Base-by-base conservation (phyloP, 2,329 filamentous ascomycete genomes). In the Aspergillus sp. region DNA sequence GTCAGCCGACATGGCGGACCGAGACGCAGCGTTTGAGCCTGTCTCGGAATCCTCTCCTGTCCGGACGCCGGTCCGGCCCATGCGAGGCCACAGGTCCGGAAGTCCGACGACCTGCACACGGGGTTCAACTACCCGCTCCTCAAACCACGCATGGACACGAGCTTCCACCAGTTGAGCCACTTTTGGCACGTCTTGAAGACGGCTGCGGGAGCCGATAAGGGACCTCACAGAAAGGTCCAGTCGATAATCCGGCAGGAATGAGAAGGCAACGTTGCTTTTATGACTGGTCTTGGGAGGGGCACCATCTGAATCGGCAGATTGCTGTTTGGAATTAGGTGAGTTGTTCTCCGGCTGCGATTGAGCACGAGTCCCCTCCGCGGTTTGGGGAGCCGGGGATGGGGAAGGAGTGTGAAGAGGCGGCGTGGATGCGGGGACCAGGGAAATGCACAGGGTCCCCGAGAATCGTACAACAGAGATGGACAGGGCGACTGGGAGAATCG, bases 381-480 rank as follows among this genome's bases (percentile, higher is more conserved):
- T 63, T 29, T 60, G 64, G 36, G 67, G 54, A 45, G 65, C 57
- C 10, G 67, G 64, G 20, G 70, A 66, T 19, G 65, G 59, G 10
- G 70, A 61, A 0, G 72, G 68, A 1, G 66, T 67, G 25, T 75
- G 62, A 32, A 72, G 63, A 41, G 71, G 58, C 48, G 64, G 57
- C 52, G 71, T 66, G 57, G 73, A 73, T 14, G 83, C 85, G 1
- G 94, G 94, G 54, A 96, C 90, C 67, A 97, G 96, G 1, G 91
- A 96, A 42, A 97, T 88, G 42, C 90, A 95, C 16, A 99, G 76
- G 0, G 94, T 99, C 40, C 94, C 94, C 45, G 91, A 97, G 72
- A 99, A 99, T 13, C 94, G 83, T 14, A 96, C 90, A 14, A 99
- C 89, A 14, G 88, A 94, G 11, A 99, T 92, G 0, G 92, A 88